Evolutionary conservation across 352 stramenopile species (phyloP), one percentile per base, ranked within the genome.

Genomic region (Peronosclerospora sorghi): DNA sequence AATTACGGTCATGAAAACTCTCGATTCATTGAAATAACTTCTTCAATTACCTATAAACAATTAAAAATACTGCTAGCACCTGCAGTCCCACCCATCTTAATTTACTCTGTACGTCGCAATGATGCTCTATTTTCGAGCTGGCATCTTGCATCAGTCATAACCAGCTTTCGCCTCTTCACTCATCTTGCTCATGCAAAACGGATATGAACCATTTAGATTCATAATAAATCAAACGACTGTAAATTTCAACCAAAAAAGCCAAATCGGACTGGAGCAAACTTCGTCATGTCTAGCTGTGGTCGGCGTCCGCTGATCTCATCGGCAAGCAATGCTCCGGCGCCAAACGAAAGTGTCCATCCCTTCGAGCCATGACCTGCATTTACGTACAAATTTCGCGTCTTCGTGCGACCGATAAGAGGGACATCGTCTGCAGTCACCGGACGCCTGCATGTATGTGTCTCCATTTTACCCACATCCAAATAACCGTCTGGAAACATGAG

Each of bases 301-400:
- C 71, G 70, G 20, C 70, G 42, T 13, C 80, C 80, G 23, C 71
- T 90, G 44, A 92, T 92, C 30, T 86, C 58, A 41, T 92, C 80
- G 20, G 80, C 80, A 29, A 92, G 56, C 24, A 92, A 46, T 35
- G 77, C 77, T 5, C 56, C 80, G 10, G 77, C 68, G 29, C 80
- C 80, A 52, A 92, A 92, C 15, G 74, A 86, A 12, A 90, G 62
- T 48, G 73, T 89, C 77, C 77, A 92, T 20, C 77, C 80, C 43
- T 89, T 92, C 38, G 80, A 88, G 4, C 80, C 80, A 45, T 92
- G 77, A 8, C 80, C 80, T 34, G 75, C 70, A 61, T 92, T 92
- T 35, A 92, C 75, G 51, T 80, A 90, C 45, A 92, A 53, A 46
- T 92, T 92, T 36, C 68, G 62, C 30, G 90, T 69, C 38, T 73